Conservation (phyloP, 192 early-diverging fungal genomes). For the Backusella tuberculispora region DNA sequence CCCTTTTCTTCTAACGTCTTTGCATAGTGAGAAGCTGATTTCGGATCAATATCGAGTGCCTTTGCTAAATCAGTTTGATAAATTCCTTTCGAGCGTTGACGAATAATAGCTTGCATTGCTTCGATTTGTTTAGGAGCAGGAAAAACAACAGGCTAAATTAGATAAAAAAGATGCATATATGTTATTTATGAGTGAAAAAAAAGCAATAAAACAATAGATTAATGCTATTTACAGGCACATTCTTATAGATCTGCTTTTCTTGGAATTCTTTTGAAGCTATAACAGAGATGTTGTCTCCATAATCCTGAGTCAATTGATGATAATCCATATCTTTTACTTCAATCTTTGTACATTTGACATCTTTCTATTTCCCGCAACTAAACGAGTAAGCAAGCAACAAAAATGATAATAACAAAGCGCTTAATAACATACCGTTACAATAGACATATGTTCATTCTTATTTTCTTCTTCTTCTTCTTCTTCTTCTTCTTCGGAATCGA, state of each 20-base stretch:
- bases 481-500: background rate
- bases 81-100: constrained; percentile 6
- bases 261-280: constrained; percentile 21
- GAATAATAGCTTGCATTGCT: constrained; percentile 7
- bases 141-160: constrained; percentile 18
- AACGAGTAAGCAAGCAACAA: too few species aligned
- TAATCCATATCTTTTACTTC: background rate
- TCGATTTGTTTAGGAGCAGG: constrained; percentile 14
- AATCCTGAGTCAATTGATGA: constrained; percentile 12
- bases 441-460: too few species aligned
- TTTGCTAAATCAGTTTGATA: constrained; percentile 25
- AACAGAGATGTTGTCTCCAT: constrained; percentile 8
- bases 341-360: background rate
- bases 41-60: constrained; percentile 1
- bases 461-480: background rate
- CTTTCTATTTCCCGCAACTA: background rate
- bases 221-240: constrained; percentile 26
- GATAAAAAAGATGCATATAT: background rate
- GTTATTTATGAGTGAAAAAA: background rate
- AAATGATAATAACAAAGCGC: too few species aligned
- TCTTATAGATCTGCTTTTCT: constrained; percentile 22
- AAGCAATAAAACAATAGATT: background rate
- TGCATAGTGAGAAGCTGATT: constrained; percentile 29
- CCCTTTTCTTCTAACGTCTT: constrained; percentile 29
- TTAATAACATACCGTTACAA: too few species aligned